Percentiles rank a stretch among this genome's conserved stretches.
phyloP scores from a whole-genome alignment of 2,329 filamentous ascomycete species.

The Aspergillus awamori region DNA sequence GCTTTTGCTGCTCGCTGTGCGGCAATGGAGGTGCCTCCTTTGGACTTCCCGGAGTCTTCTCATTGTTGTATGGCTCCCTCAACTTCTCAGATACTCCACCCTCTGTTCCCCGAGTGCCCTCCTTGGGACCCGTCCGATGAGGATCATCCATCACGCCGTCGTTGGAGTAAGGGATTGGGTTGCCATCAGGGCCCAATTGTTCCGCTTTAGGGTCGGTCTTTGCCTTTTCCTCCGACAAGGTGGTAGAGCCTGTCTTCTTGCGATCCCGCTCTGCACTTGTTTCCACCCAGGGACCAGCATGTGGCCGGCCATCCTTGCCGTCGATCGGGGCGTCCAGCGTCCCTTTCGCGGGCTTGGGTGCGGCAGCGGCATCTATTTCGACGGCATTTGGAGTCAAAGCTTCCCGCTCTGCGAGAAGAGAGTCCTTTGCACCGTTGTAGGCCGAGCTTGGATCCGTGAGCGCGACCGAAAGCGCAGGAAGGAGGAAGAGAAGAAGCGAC shows the following conservation, averaged over 20 bases:
- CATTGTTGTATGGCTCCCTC: constrained; percentile 70
- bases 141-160: constrained; percentile 94
- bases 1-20: constrained; percentile 75
- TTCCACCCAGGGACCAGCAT: constrained; percentile 73
- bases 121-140: constrained; percentile 71
- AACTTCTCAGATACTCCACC: constrained; percentile 87
- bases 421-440: constrained; percentile 18
- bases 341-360: constrained; percentile 47
- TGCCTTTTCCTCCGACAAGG: constrained; percentile 37
- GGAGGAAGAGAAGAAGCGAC: constrained; percentile 39
- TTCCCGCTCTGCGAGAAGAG: constrained; percentile 16
- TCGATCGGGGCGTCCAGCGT: constrained; percentile 87
- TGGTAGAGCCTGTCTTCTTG: constrained; percentile 42
- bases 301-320: constrained; percentile 90
- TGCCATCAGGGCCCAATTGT: constrained; percentile 46
- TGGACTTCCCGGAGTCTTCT: constrained; percentile 79
- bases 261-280: constrained; percentile 52
- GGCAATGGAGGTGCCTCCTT: constrained; percentile 83
- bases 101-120: constrained; percentile 85
- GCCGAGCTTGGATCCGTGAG: constrained; percentile 23
- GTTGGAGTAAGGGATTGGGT: constrained; percentile 56
- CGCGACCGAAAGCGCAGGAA: constrained; percentile 37
- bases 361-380: constrained; percentile 22
- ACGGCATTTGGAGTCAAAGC: constrained; percentile 16
- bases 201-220: constrained; percentile 31